Percentiles rank a stretch among this genome's conserved stretches.
Conservation (phyloP, 1,139 yeast genomes). For the Zhuliangozyma parablackwelliae region DNA sequence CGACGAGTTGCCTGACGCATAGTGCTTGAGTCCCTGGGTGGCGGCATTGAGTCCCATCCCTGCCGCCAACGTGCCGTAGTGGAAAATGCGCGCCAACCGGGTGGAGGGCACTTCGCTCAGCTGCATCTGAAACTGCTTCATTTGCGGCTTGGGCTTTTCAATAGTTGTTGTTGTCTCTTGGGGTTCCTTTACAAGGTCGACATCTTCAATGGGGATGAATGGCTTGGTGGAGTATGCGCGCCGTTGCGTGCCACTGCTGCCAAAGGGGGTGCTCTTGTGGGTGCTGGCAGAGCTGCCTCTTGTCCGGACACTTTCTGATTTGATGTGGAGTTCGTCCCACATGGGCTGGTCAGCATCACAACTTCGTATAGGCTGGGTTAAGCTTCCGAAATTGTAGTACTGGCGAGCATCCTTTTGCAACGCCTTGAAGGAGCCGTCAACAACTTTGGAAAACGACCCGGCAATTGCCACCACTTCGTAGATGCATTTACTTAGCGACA, state of each 20-base stretch:
- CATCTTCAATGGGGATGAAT: slow-evolving; percentile 7
- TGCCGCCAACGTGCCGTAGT: slow-evolving; percentile 90
- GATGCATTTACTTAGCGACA: slow-evolving; percentile 12
- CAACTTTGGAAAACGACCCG: slow-evolving; percentile 22
- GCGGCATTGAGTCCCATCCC: slow-evolving; percentile 86
- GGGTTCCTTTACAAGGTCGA: slow-evolving; percentile 3
- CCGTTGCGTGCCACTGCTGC: slow-evolving; percentile 5
- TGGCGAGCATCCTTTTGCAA: slow-evolving; percentile 17
- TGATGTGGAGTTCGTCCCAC: slow-evolving; percentile 25
- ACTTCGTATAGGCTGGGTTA: slow-evolving; percentile 15
- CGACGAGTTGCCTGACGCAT: slow-evolving; percentile 43
- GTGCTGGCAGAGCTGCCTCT: not conserved
- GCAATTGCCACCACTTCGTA: slow-evolving; percentile 28
- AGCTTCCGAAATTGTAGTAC: slow-evolving; percentile 15
- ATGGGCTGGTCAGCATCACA: slow-evolving; percentile 19
- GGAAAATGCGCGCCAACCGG: slow-evolving; percentile 80
- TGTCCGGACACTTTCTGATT: slow-evolving; percentile 18
- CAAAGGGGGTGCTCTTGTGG: slow-evolving; percentile 4
- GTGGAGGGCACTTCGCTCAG: slow-evolving; percentile 81
- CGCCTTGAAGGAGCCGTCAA: slow-evolving; percentile 18
- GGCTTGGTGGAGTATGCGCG: slow-evolving; percentile 13
- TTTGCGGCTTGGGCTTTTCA: slow-evolving; percentile 24
- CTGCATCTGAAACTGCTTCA: slow-evolving; percentile 40
- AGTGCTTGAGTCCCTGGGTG: slow-evolving; percentile 68
- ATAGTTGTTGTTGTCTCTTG: slow-evolving; percentile 1